Conservation (phyloP, 768 basidiomycete genomes). For the Plicaturopsis crispa region DNA sequence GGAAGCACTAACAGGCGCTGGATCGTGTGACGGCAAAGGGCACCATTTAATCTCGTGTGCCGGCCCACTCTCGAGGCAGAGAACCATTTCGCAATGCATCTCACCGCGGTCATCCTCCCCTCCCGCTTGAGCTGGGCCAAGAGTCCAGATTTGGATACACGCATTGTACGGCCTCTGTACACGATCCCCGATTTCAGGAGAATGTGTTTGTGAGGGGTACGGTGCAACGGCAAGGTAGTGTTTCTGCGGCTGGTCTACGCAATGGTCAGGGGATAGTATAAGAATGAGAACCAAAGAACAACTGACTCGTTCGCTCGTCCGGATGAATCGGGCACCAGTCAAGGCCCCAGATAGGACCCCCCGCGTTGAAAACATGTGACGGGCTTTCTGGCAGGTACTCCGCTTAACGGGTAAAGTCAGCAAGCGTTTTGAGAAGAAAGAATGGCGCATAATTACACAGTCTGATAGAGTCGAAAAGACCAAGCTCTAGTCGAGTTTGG, state of each 20-base stretch:
- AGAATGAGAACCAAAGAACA: background rate
- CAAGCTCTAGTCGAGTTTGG: slow-evolving; percentile 41
- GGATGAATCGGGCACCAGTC: slow-evolving; percentile 88
- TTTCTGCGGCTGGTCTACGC: slow-evolving; percentile 41
- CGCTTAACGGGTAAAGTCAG: slow-evolving; percentile 30
- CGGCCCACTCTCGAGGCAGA: slow-evolving; percentile 78
- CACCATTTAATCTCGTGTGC: slow-evolving; percentile 88
- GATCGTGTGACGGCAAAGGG: slow-evolving; percentile 76
- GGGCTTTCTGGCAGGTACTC: slow-evolving; percentile 49
- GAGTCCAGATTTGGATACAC: slow-evolving; percentile 85
- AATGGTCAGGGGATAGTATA: background rate
- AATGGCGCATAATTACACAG: slow-evolving; percentile 36
- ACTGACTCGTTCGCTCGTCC: slow-evolving; percentile 46
- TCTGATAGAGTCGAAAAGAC: slow-evolving; percentile 47
- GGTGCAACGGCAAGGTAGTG: slow-evolving; percentile 86
- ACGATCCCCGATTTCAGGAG: slow-evolving; percentile 60
- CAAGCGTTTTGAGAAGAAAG: background rate
- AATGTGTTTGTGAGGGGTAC: slow-evolving; percentile 55
- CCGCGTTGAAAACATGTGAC: slow-evolving; percentile 75
- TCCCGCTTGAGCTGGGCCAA: slow-evolving; percentile 22
- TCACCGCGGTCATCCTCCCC: slow-evolving; percentile 22
- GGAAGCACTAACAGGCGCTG: slow-evolving; percentile 1
- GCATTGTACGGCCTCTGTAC: slow-evolving; percentile 46
- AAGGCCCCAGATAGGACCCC: slow-evolving; percentile 84
- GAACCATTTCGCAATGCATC: slow-evolving; percentile 74